These are phyloP conservation scores for Globisporangium rhizosaccharum DNA, from an alignment of 352 stramenopile species.

Conservation along the genomic window DNA sequence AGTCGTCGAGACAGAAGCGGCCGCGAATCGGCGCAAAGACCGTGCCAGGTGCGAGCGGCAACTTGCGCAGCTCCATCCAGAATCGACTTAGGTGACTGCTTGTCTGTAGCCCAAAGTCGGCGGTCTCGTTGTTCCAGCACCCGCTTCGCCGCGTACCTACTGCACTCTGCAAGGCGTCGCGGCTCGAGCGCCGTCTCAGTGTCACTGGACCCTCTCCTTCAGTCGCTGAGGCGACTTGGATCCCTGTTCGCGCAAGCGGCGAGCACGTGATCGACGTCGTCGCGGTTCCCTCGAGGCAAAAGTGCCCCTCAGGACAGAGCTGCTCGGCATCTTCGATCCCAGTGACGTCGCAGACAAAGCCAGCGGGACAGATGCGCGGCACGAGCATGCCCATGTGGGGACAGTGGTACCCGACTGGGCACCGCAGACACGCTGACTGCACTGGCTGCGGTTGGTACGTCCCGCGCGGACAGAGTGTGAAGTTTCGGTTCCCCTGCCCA, in stretches of 20 bases:
- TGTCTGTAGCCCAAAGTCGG: conserved; percentile 93
- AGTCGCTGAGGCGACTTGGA: conserved; percentile 27
- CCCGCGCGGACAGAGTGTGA: conserved; percentile 91
- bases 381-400: conserved; percentile 90
- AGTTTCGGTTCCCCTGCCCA: conserved; percentile 83
- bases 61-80: conserved; percentile 91
- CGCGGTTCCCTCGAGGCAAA: conserved; percentile 94
- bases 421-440: conserved; percentile 87
- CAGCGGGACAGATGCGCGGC: conserved; percentile 91
- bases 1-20: conserved; percentile 92
- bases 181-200: conserved; percentile 26
- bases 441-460: conserved; percentile 89
- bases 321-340: conserved; percentile 89
- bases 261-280: conserved; percentile 90
- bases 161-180: conserved; percentile 12
- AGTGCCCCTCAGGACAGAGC: conserved; percentile 93
- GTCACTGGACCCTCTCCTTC: conserved; percentile 36
- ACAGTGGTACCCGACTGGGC: conserved; percentile 94
- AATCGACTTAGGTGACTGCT: conserved; percentile 80
- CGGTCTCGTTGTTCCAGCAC: conserved; percentile 94
- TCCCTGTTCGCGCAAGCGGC: conserved; percentile 28
- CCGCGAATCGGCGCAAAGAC: conserved; percentile 82
- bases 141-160: conserved; percentile 75
- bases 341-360: conserved; percentile 93
- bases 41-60: conserved; percentile 81